Conservation (phyloP, 75 land plant genomes). For the Sequoiadendron giganteum region DNA sequence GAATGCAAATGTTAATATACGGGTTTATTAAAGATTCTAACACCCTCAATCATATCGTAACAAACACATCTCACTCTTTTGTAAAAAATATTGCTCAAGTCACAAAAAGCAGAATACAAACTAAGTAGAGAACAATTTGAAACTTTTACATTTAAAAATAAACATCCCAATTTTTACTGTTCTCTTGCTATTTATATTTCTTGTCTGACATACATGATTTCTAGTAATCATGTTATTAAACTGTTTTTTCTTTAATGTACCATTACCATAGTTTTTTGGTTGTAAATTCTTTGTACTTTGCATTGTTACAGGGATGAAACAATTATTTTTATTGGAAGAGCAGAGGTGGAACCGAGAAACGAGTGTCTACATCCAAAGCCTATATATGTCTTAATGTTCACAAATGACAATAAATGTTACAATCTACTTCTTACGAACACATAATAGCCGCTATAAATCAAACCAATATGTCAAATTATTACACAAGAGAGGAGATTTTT, state of each 20-base stretch:
- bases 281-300: neutral
- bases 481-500: too few relatives aligned
- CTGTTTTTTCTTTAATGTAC: too few relatives aligned
- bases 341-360: too few relatives aligned
- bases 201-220: neutral
- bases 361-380: too few relatives aligned
- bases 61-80: neutral
- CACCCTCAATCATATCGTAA: neutral
- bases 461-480: too few relatives aligned
- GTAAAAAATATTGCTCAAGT: neutral
- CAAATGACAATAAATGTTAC: too few relatives aligned
- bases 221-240: neutral
- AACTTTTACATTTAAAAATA: neutral
- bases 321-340: too few relatives aligned
- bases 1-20: neutral
- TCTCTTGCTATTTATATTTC: neutral
- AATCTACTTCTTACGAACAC: too few relatives aligned
- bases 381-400: too few relatives aligned
- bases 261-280: neutral
- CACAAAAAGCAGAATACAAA: neutral
- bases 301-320: neutral
- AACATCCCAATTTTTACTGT: neutral
- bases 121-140: neutral
- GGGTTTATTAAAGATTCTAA: neutral
- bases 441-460: too few relatives aligned